phyloP scores from a whole-genome alignment of 208 protist genomes.

The Trypanosoma cruzi region DNA sequence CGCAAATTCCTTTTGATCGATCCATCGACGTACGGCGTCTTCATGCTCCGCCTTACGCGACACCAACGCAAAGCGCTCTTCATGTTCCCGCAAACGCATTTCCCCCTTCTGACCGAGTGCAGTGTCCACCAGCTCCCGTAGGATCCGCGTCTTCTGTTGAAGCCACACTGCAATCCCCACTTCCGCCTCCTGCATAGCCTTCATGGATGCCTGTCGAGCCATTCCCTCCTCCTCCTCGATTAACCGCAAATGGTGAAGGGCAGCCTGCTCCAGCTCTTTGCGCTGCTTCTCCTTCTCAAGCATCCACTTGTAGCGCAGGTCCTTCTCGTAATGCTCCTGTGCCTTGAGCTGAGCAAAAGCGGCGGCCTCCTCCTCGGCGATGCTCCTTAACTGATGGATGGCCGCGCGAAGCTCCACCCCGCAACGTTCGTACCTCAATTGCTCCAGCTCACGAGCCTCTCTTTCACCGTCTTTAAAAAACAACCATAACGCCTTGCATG shows the following conservation, averaged over 20 bases:
- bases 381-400: constrained; percentile 31
- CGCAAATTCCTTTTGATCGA: constrained; percentile 28
- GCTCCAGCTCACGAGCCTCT: constrained; percentile 14
- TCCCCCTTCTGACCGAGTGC: constrained; percentile 23
- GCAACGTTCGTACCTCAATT: constrained; percentile 17
- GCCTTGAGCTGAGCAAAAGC: constrained; percentile 30
- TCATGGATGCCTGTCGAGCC: constrained; percentile 23
- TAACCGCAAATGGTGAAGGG: constrained; percentile 7
- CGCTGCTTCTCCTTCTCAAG: constrained; percentile 30
- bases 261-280: constrained; percentile 16
- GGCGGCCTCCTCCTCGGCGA: constrained; percentile 41
- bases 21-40: constrained; percentile 41
- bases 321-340: constrained; percentile 42
- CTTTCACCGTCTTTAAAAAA: constrained; percentile 33
- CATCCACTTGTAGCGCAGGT: constrained; percentile 42
- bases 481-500: constrained; percentile 36
- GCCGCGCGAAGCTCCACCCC: constrained; percentile 33
- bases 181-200: constrained; percentile 29
- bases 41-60: constrained; percentile 51
- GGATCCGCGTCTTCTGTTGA: constrained; percentile 35
- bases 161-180: constrained; percentile 33
- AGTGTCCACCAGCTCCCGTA: constrained; percentile 25
- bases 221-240: constrained; percentile 40
- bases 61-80: constrained; percentile 47
- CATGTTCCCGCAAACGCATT: constrained; percentile 45